Percentiles rank a stretch among this genome's conserved stretches.
These are phyloP conservation scores for Colletotrichum karsti DNA, from an alignment of 2,329 filamentous ascomycete species.

Conservation along the genomic window DNA sequence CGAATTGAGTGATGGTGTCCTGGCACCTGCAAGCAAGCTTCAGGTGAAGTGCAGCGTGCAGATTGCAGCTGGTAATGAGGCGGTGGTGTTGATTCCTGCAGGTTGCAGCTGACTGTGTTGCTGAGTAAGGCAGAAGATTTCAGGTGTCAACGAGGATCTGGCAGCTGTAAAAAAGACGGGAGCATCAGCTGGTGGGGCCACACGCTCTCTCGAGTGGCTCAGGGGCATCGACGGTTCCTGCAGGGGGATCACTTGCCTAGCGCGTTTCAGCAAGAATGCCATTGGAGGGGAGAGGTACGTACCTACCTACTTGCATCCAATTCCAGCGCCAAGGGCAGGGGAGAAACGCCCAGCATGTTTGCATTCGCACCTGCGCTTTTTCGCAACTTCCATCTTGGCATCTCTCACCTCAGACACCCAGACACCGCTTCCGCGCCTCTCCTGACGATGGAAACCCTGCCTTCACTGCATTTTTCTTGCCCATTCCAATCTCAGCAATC, in stretches of 20 bases:
- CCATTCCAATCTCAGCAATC: conserved; percentile 15
- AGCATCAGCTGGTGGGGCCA: conserved; percentile 2
- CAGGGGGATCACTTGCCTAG: conserved; percentile 20
- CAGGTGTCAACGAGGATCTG: too few species aligned
- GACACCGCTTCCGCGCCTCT: not conserved
- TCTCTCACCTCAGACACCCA: not conserved
- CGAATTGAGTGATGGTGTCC: not conserved
- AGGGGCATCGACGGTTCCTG: conserved; percentile 11
- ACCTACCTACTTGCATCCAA: not conserved
- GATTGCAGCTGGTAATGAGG: not conserved
- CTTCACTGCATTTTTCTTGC: conserved; percentile 14
- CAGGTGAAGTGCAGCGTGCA: conserved; percentile 7
- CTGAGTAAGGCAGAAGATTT: too few species aligned
- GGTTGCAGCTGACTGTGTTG: too few species aligned
- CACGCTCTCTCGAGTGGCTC: not conserved
- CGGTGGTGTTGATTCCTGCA: not conserved
- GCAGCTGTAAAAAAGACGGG: not conserved
- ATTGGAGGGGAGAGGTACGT: not conserved
- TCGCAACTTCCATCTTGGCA: not conserved
- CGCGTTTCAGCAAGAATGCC: conserved; percentile 25
- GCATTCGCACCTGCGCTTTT: not conserved
- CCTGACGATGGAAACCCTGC: not conserved
- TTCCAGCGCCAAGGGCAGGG: conserved; percentile 1
- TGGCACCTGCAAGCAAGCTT: not conserved
- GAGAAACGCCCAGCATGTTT: conserved; percentile 13